These are phyloP conservation scores for Sporisorium scitamineum DNA, from an alignment of 1,284 basidiomycete species.

Conservation along the genomic window DNA sequence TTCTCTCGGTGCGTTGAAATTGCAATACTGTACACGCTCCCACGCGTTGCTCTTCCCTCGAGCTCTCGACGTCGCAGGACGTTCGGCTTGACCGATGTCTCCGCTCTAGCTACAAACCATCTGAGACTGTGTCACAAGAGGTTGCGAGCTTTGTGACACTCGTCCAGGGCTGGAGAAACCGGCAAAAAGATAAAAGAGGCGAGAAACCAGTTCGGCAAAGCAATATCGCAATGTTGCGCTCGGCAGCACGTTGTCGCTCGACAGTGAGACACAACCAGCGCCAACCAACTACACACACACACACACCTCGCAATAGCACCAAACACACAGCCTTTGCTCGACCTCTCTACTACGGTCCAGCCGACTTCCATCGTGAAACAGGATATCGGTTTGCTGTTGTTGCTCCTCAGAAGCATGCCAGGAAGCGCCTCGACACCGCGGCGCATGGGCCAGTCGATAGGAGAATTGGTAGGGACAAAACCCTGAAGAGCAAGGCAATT, in stretches of 20 bases:
- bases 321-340: not conserved
- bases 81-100: not conserved
- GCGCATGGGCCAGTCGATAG: conserved; percentile 13
- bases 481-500: conserved; percentile 5
- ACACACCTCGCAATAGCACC: not conserved
- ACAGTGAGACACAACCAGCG: not conserved
- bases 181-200: not conserved
- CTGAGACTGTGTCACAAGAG: not conserved
- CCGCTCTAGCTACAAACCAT: not conserved
- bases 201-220: not conserved
- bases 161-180: not conserved
- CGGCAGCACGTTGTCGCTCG: conserved; percentile 10
- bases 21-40: not conserved
- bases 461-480: not conserved
- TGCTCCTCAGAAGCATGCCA: not conserved
- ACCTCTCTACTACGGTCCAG: not conserved
- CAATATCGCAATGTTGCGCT: not conserved
- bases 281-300: not conserved
- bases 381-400: not conserved
- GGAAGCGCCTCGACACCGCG: not conserved
- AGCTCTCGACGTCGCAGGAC: not conserved
- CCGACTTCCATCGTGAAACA: not conserved
- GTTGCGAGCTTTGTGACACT: not conserved
- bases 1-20: not conserved
- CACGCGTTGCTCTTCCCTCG: not conserved